Base-by-base conservation (phyloP, 2,329 filamentous ascomycete species). In the Didymella arachidicola region DNA sequence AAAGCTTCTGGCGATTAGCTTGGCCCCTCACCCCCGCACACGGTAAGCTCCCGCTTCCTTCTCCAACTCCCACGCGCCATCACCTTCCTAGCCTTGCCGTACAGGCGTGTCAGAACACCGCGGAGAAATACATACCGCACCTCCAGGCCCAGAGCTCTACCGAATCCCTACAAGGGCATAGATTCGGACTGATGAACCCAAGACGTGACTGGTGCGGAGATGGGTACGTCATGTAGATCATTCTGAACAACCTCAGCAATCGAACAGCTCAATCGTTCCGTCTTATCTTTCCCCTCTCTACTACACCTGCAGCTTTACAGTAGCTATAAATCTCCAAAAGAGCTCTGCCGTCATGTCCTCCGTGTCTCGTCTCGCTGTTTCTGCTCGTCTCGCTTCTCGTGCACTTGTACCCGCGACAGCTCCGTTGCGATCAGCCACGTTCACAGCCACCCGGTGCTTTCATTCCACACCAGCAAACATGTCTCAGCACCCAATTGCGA, bases 401-500 rank as follows among this genome's bases (percentile, higher is more conserved):
- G 68, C 72, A 48, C 65, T 75, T 66, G 64, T 62, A 22, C 67
- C 73, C 19, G 42, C 65, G 22, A 44, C 66, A 42, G 62, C 63
- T 18, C 53, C 60, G 26, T 59, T 68, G 42, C 59, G 56, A 43
- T 69, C 65, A 38, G 48, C 62, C 61, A 53, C 60, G n/a, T 63
- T 66, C 42, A 63, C 66, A 62, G 64, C 67, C 42, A 62, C 62
- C 29, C 67, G 69, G 22, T 65, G 48, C 53, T 74, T 75, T 56
- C 72, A 72, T 38, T 63, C 66, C 7, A 65, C 70, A 1, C 59
- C 65, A 25, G 18, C 19, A 53, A 72, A 64, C 7, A 78, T 77
- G 76, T 68, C 76, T 29, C 66, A 68, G 58, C 71, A 73, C 49
- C 77, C 77, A 27, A 78, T 78, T 64, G 74, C 70, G n/a, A 78